Conservation (phyloP, 805 yeast genomes). For the Candida argentea region DNA sequence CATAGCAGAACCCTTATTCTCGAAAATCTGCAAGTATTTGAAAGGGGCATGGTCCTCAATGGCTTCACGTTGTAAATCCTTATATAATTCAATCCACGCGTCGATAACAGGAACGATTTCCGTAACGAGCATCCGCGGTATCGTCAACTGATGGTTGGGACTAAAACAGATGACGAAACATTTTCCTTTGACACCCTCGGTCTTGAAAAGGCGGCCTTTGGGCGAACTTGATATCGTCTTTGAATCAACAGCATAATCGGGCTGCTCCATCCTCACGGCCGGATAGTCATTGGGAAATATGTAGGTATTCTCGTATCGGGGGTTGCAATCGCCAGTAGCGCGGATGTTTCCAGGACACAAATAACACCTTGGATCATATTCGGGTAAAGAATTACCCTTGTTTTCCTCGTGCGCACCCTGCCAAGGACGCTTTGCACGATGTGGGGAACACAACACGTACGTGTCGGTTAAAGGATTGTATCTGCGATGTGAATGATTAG, state of each 20-base stretch:
- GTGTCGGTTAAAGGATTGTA: conserved; percentile 57
- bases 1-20: conserved; percentile 72
- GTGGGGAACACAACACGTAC: conserved; percentile 71
- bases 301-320: conserved; percentile 46
- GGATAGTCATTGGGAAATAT: conserved; percentile 62
- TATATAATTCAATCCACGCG: conserved; percentile 51
- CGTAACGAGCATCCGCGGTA: conserved; percentile 45
- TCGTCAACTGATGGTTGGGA: conserved; percentile 57
- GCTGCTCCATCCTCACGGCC: conserved; percentile 54
- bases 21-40: conserved; percentile 61
- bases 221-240: conserved; percentile 12
- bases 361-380: conserved; percentile 56
- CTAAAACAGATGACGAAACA: conserved; percentile 66
- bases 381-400: conserved; percentile 33
- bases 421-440: conserved; percentile 73
- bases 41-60: conserved; percentile 33
- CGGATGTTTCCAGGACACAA: conserved; percentile 64
- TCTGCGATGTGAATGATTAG: conserved; percentile 58
- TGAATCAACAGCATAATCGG: conserved; percentile 25
- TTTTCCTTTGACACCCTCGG: conserved; percentile 53
- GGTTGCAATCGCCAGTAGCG: conserved; percentile 51
- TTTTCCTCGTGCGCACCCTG: conserved; percentile 59
- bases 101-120: conserved; percentile 41
- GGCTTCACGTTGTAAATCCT: conserved; percentile 28
- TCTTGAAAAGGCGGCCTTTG: conserved; percentile 37